A percentile compares a stretch with the other conserved stretches of the same genome.
These are phyloP conservation scores for Malassezia psittaci DNA, from an alignment of 1,284 basidiomycete species.

Conservation along the genomic window DNA sequence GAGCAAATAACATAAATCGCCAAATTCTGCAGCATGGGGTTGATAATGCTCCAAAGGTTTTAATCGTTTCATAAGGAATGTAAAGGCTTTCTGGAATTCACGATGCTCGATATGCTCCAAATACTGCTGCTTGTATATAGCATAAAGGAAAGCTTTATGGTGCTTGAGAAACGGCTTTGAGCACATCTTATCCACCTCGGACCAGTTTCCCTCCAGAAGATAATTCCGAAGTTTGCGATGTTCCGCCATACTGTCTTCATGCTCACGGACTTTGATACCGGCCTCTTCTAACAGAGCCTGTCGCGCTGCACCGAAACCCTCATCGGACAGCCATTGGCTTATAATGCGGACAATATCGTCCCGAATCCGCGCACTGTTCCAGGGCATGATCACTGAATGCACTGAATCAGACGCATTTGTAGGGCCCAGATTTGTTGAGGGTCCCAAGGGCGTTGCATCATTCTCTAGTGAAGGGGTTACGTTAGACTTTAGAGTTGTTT, in stretches of 20 bases:
- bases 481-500: slow-evolving; percentile 3
- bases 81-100: slow-evolving; percentile 51
- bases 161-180: slow-evolving; percentile 49
- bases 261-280: slow-evolving; percentile 36
- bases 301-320: slow-evolving; percentile 47
- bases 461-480: slow-evolving; percentile 11
- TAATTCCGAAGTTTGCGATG: slow-evolving; percentile 49
- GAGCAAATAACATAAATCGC: slow-evolving; percentile 51
- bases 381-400: slow-evolving; percentile 32
- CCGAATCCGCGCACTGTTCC: slow-evolving; percentile 27
- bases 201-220: slow-evolving; percentile 51
- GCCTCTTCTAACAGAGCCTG: slow-evolving; percentile 49
- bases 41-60: slow-evolving; percentile 53
- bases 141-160: slow-evolving; percentile 51
- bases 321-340: slow-evolving; percentile 50
- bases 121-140: slow-evolving; percentile 49
- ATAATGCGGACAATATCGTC: slow-evolving; percentile 46
- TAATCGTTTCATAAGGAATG: slow-evolving; percentile 51
- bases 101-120: slow-evolving; percentile 52
- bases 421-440: neutral
- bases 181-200: slow-evolving; percentile 49
- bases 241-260: slow-evolving; percentile 41
- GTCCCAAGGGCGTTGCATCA: neutral
- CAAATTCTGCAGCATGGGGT: slow-evolving; percentile 51
- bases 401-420: neutral